Conservation (phyloP, 2,329 filamentous ascomycete genomes). For the Xylariales sp. region DNA sequence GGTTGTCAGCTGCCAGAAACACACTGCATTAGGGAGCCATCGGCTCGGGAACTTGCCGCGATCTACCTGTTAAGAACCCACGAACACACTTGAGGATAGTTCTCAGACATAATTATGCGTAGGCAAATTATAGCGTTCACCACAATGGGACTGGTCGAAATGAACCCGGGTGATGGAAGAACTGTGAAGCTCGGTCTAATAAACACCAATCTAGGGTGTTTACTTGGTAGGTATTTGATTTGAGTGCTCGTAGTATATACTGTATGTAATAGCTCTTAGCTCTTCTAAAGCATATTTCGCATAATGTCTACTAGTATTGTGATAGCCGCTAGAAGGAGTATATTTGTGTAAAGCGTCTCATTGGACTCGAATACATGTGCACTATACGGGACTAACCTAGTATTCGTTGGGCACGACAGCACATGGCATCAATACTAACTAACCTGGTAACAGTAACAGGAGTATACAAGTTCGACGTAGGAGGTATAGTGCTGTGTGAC, state of each 20-base stretch:
- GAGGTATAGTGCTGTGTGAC: slow-evolving; percentile 11
- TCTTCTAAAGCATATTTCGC: slow-evolving; percentile 11
- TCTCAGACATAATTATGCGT: slow-evolving; percentile 33
- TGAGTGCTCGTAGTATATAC: too few relatives aligned
- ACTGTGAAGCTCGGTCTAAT: slow-evolving; percentile 7
- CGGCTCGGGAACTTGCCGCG: slow-evolving; percentile 45
- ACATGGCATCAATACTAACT: neutral
- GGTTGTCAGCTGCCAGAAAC: slow-evolving; percentile 37
- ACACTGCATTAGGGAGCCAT: slow-evolving; percentile 44
- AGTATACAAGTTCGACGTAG: slow-evolving; percentile 4
- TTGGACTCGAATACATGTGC: slow-evolving; percentile 9
- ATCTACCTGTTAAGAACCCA: slow-evolving; percentile 32
- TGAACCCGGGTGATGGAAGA: slow-evolving; percentile 1
- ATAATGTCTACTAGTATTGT: neutral
- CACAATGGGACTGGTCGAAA: neutral
- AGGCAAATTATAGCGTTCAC: slow-evolving; percentile 13
- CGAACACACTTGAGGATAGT: slow-evolving; percentile 35
- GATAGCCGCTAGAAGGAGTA: slow-evolving; percentile 2
- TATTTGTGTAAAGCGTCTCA: slow-evolving; percentile 11
- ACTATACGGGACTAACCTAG: neutral
- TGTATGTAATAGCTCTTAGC: neutral
- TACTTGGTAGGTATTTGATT: too few relatives aligned
- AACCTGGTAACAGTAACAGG: slow-evolving; percentile 8
- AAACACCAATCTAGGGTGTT: neutral
- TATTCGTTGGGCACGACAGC: neutral